phyloP scores from a whole-genome alignment of 345 rosid species.

The Lumnitzera racemosa region DNA sequence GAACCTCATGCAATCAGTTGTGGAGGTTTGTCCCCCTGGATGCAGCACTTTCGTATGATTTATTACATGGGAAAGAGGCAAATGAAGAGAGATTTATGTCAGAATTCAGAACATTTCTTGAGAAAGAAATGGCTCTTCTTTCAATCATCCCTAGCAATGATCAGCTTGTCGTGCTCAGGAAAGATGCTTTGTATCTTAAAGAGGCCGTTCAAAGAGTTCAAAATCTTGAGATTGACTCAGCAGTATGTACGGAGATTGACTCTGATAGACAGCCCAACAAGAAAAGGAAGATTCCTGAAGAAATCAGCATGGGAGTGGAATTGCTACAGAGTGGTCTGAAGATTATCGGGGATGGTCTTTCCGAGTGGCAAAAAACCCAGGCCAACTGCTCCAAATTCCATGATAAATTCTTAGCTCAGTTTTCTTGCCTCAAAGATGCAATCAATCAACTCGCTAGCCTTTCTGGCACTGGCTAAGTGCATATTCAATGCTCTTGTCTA shows the following conservation, averaged over 20 bases:
- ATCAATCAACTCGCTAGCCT: constrained; percentile 47
- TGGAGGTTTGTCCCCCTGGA: constrained; percentile 84
- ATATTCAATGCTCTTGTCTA: not conserved
- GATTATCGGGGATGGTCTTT: constrained; percentile 51
- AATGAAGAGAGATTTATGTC: constrained; percentile 67
- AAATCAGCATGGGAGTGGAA: constrained; percentile 64
- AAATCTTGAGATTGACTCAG: constrained; percentile 12
- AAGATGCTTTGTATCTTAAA: constrained; percentile 53
- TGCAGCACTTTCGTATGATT: constrained; percentile 78
- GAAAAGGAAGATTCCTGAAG: constrained; percentile 82
- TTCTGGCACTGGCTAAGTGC: constrained; percentile 19
- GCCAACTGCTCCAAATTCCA: constrained; percentile 36
- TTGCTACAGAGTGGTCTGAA: constrained; percentile 67
- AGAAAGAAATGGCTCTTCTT: constrained; percentile 61
- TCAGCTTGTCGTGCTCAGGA: constrained; percentile 38
- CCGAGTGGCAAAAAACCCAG: constrained; percentile 44
- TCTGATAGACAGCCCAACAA: constrained; percentile 34
- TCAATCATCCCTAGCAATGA: constrained; percentile 29
- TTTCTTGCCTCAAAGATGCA: constrained; percentile 59
- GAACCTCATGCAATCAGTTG: constrained; percentile 65
- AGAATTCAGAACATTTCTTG: constrained; percentile 69
- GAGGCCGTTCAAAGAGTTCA: constrained; percentile 25
- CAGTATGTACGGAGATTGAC: constrained; percentile 23
- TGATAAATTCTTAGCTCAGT: constrained; percentile 47
- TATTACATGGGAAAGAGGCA: constrained; percentile 44